phyloP scores from a whole-genome alignment of 345 rosid species.

The Eucalyptus pumila region DNA sequence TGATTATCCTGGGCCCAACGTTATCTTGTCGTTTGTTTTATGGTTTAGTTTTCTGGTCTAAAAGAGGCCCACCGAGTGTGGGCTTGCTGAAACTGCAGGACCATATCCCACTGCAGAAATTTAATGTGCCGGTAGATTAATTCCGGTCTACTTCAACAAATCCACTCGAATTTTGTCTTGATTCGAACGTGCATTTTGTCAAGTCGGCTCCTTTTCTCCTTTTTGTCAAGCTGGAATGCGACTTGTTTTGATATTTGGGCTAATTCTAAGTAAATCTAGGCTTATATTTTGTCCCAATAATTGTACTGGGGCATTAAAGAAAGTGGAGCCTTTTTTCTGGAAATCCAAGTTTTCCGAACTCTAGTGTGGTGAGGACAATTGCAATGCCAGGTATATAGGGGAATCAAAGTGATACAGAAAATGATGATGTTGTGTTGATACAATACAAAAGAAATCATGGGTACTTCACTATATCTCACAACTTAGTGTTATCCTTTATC shows the following conservation, averaged over 20 bases:
- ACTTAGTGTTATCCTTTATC: neutral
- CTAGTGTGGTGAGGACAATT: neutral
- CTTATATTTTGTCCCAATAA: neutral
- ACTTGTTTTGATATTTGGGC: neutral
- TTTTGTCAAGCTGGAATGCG: neutral
- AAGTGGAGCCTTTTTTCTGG: neutral
- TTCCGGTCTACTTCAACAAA: neutral
- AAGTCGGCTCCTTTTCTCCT: neutral
- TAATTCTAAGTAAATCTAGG: neutral
- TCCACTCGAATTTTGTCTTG: neutral
- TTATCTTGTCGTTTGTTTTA: neutral
- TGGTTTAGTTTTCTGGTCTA: neutral
- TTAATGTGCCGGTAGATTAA: neutral
- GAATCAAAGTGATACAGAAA: neutral
- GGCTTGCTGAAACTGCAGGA: neutral
- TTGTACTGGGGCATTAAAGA: neutral
- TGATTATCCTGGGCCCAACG: neutral
- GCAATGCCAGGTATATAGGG: neutral
- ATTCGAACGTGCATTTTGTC: neutral
- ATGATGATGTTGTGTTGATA: neutral
- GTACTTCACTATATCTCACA: neutral
- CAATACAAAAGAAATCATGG: accelerated
- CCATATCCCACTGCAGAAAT: neutral
- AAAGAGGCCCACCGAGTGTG: neutral
- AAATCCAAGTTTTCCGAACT: neutral